These are phyloP conservation scores for Rubus idaeus DNA, from an alignment of 306 rosid genomes.

Conservation along the genomic window DNA sequence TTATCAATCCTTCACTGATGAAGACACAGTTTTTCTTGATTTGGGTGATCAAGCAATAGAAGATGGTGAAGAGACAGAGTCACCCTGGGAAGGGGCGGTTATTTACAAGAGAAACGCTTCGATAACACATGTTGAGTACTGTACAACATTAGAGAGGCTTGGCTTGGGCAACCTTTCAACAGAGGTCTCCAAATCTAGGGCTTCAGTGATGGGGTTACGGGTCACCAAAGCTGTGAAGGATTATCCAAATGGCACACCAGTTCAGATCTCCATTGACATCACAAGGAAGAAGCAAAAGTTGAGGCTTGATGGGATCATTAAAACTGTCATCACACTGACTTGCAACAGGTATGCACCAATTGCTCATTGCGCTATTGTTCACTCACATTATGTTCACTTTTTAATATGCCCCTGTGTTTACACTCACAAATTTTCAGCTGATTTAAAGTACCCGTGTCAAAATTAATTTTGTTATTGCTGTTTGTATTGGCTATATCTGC, in stretches of 20 bases:
- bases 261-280: conserved; percentile 80
- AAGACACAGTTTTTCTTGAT: conserved; percentile 31
- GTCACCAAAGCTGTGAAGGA: conserved; percentile 72
- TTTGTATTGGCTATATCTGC: not conserved
- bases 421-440: not conserved
- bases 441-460: no score
- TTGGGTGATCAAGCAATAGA: conserved; percentile 43
- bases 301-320: conserved; percentile 91
- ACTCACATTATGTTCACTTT: not conserved
- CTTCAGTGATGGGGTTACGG: conserved; percentile 82
- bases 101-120: conserved; percentile 71
- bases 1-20: conserved; percentile 38
- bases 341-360: conserved; percentile 66
- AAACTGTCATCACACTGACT: conserved; percentile 65
- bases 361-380: not conserved
- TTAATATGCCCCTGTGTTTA: not conserved
- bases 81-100: conserved; percentile 94
- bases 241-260: conserved; percentile 80
- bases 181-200: conserved; percentile 63
- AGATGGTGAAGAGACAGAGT: conserved; percentile 46
- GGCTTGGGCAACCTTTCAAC: conserved; percentile 72
- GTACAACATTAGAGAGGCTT: conserved; percentile 93
- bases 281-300: conserved; percentile 64
- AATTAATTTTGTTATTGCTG: not conserved
- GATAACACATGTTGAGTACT: conserved; percentile 66